A percentile compares a stretch with the other conserved stretches of the same genome.
Conservation (phyloP, 192 early-diverging fungal species). For the Umbelopsis ramanniana region DNA sequence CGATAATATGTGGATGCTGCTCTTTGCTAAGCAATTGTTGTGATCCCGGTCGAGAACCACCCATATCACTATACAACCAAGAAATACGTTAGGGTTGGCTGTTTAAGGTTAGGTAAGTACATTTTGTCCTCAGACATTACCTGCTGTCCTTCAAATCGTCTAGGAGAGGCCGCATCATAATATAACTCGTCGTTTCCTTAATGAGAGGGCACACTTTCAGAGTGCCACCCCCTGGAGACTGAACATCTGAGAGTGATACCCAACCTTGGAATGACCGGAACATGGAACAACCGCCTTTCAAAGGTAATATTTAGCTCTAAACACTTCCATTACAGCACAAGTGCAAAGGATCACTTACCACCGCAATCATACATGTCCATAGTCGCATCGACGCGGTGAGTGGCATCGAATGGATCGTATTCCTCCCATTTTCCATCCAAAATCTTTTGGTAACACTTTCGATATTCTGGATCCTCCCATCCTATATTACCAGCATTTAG, state of each 20-base stretch:
- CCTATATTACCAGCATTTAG: neutral
- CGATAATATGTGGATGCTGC: slow-evolving; percentile 35
- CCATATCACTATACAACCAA: slow-evolving; percentile 19
- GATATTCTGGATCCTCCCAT: slow-evolving; percentile 42
- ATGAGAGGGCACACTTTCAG: slow-evolving; percentile 38
- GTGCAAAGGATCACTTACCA: neutral
- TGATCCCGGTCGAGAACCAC: slow-evolving; percentile 30
- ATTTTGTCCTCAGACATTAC: neutral
- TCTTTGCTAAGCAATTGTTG: slow-evolving; percentile 24
- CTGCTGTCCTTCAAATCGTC: slow-evolving; percentile 20
- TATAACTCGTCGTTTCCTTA: slow-evolving; percentile 34
- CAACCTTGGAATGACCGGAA: slow-evolving; percentile 42
- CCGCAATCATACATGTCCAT: slow-evolving; percentile 32
- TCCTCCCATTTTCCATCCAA: slow-evolving; percentile 37
- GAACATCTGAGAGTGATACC: slow-evolving; percentile 32
- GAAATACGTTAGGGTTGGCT: too few relatives aligned
- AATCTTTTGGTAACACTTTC: slow-evolving; percentile 31
- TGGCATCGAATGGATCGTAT: slow-evolving; percentile 39
- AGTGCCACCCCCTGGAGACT: slow-evolving; percentile 29
- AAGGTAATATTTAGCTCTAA: neutral
- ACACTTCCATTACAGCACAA: neutral
- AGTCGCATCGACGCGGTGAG: slow-evolving; percentile 33
- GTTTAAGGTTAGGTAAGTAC: too few relatives aligned
- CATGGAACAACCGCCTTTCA: slow-evolving; percentile 28
- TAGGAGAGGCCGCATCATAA: slow-evolving; percentile 35